Percentiles rank a stretch among this genome's conserved stretches.
These are phyloP conservation scores for Niveomyces coronatus DNA, from an alignment of 2,329 filamentous ascomycete species.

Conservation along the genomic window DNA sequence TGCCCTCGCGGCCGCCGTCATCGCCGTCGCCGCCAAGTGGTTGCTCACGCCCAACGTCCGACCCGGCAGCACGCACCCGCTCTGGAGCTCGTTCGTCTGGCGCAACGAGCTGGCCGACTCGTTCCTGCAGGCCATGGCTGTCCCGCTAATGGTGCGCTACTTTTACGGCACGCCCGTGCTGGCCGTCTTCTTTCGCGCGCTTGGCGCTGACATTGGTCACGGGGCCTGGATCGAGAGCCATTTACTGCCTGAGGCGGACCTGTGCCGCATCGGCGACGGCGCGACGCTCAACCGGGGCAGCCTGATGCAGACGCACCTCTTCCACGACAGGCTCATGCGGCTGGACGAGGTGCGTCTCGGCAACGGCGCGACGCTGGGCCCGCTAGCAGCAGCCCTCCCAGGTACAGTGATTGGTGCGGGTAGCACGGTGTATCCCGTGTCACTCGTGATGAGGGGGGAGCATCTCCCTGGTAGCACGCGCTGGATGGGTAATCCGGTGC, in stretches of 20 bases:
- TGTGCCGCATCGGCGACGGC: constrained; percentile 12
- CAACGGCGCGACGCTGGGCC: constrained; percentile 13
- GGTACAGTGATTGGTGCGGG: constrained; percentile 13
- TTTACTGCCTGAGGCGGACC: constrained; percentile 14
- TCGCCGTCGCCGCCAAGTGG: constrained; percentile 14
- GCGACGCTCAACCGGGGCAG: constrained; percentile 14
- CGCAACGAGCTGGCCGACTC: constrained; percentile 42
- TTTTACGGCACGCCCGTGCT: constrained; percentile 15
- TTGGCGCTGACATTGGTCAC: constrained; percentile 14
- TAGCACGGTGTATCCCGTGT: constrained; percentile 13
- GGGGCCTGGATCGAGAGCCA: constrained; percentile 16
- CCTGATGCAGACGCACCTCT: constrained; percentile 15
- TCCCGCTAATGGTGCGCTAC: constrained; percentile 11
- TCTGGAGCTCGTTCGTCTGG: constrained; percentile 17
- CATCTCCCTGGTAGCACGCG: constrained; percentile 13
- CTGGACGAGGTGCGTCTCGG: constrained; percentile 14
- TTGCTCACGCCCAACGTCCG: constrained; percentile 12
- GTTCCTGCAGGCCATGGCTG: constrained; percentile 37
- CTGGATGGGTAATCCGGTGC: constrained; percentile 15
- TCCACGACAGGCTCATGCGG: constrained; percentile 16
- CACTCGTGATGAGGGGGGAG: constrained; percentile 16
- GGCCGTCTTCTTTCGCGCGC: constrained; percentile 12
- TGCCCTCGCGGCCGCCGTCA: constrained; percentile 5
- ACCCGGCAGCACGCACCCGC: constrained; percentile 13
- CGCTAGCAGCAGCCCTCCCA: constrained; percentile 13